Conservation (phyloP, 2,329 filamentous ascomycete species). For the Colletotrichum destructivum region DNA sequence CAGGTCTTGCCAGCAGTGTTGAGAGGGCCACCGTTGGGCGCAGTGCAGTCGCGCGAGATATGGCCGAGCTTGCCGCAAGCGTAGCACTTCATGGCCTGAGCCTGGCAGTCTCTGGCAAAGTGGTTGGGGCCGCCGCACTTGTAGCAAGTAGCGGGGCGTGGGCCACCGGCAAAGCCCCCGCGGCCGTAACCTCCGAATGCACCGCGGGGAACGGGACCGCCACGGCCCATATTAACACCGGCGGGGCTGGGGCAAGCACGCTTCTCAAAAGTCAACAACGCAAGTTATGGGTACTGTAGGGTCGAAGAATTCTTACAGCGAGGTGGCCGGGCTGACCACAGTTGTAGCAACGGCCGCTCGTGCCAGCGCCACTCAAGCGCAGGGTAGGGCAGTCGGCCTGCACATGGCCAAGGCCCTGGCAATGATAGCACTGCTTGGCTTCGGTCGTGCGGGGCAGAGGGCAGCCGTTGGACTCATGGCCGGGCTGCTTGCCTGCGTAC, state of each 20-base stretch:
- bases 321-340: slow-evolving; percentile 95
- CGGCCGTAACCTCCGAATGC: slow-evolving; percentile 79
- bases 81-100: slow-evolving; percentile 98
- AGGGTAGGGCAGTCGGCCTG: slow-evolving; percentile 99
- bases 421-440: slow-evolving; percentile 99
- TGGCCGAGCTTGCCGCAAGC: slow-evolving; percentile 94
- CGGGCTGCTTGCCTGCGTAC: slow-evolving; percentile 83
- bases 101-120: slow-evolving; percentile 98
- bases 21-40: slow-evolving; percentile 94
- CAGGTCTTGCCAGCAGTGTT: slow-evolving; percentile 98
- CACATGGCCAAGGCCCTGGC: slow-evolving; percentile 97
- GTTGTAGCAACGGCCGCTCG: slow-evolving; percentile 94
- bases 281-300: background rate
- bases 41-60: slow-evolving; percentile 94
- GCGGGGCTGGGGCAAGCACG: slow-evolving; percentile 88
- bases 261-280: slow-evolving; percentile 55
- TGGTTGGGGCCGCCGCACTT: slow-evolving; percentile 93
- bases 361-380: slow-evolving; percentile 86
- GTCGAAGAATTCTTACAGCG: slow-evolving; percentile 72
- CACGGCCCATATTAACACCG: slow-evolving; percentile 73
- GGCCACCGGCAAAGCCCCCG: slow-evolving; percentile 81
- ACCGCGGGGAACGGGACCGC: slow-evolving; percentile 78
- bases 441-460: slow-evolving; percentile 97
- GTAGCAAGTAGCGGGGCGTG: slow-evolving; percentile 80
- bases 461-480: slow-evolving; percentile 98